Base-by-base conservation (phyloP, 2,329 filamentous ascomycete species). In the Trichoderma polysporum region DNA sequence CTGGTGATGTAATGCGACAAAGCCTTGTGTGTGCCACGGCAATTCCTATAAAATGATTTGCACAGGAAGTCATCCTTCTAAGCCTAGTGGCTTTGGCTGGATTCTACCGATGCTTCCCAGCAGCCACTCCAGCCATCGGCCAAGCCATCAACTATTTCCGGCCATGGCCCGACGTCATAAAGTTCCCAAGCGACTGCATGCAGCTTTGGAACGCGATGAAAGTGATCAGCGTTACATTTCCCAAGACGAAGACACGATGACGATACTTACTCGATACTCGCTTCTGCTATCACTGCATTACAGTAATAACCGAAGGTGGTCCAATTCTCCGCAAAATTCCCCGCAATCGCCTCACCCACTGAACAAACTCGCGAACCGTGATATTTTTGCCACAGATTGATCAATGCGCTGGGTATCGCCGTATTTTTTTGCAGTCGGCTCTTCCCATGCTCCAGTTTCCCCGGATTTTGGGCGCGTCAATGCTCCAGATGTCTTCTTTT, bases 1-100 rank as follows among this genome's bases (percentile, higher is more conserved):
- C 37, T 39, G n/a, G 65, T 67, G 65, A 67, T 67, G 65, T 63
- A 67, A 67, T 67, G 39, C 58, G 1, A 53, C 39, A 39, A 53
- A 31, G 35, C 25, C 25, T 15, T 60, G 19, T 9, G 10, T 45
- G n/a, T 27, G 22, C 22, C 57, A 49, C 31, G 17, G 31, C 33
- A 9, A 61, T 39, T 61, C 58, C 19, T 47, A n/a, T 52, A 29
- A 52, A 15, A 41, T 35, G 60, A 64, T 64, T 45, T 56, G 50
- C 50, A 37, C 37, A 31, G 12, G 49, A 47, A 22, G 35, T 27
- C 27, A 31, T 47, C 37, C 50, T 47, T 64, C 27, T 27, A 31
- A 47, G 49, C 37, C 27, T 35, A 33, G 60, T 39, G 22, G 60
- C 39, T 64, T 41, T 45, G 60, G 60, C 13, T 64, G 25, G 13